Percentiles rank a stretch among this genome's conserved stretches.
These are phyloP conservation scores for Elaeis oleifera DNA, from an alignment of 202 grass and related monocot species.

Conservation along the genomic window DNA sequence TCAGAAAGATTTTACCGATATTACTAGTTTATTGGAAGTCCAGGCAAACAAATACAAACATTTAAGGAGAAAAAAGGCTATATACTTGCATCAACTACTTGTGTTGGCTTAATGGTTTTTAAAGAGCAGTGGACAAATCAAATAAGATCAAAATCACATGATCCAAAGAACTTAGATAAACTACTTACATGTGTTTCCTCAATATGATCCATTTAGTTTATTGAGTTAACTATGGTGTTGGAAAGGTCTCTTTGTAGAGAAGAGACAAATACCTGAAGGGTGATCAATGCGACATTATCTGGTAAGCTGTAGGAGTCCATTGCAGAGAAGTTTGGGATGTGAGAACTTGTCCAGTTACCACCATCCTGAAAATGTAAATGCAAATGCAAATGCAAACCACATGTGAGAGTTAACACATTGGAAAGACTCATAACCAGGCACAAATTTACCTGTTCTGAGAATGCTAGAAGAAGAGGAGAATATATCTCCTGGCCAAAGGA, in stretches of 20 bases:
- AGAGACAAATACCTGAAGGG: constrained; percentile 59
- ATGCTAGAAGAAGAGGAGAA: constrained; percentile 89
- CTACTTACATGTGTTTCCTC: too few relatives aligned
- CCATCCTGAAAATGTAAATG: constrained; percentile 46
- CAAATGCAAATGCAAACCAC: constrained; percentile 11
- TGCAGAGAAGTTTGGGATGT: constrained; percentile 58
- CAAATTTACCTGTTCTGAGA: constrained; percentile 62
- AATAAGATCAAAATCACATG: too few relatives aligned
- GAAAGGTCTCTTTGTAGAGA: neutral
- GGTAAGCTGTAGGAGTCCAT: constrained; percentile 91
- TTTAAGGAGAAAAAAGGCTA: too few relatives aligned
- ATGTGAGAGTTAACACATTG: neutral
- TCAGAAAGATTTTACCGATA: too few relatives aligned
- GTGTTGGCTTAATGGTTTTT: too few relatives aligned
- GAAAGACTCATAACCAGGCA: neutral
- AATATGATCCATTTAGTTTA: too few relatives aligned
- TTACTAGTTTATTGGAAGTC: too few relatives aligned
- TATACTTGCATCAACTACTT: too few relatives aligned
- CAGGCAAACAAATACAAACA: too few relatives aligned
- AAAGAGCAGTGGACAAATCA: too few relatives aligned
- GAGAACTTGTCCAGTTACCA: constrained; percentile 68
- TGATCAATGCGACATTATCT: constrained; percentile 87
- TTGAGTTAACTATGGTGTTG: too few relatives aligned
- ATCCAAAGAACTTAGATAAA: too few relatives aligned
- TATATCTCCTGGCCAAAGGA: constrained; percentile 96